These are phyloP conservation scores for Trichoderma oligosporum DNA, from an alignment of 2,329 filamentous ascomycete genomes.

Conservation along the genomic window DNA sequence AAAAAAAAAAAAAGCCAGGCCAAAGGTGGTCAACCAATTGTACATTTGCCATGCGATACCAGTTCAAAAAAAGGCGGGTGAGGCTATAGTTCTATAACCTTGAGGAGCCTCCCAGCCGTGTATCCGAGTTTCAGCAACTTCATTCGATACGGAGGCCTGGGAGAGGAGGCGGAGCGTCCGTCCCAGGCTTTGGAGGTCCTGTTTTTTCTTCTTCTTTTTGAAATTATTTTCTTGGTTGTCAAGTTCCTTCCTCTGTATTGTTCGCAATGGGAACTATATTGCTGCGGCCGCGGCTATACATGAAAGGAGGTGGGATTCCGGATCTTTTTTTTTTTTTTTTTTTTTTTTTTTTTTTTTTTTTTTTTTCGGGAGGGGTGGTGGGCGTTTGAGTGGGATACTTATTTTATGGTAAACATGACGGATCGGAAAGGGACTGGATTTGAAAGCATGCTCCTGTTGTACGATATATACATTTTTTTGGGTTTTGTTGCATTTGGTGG, in stretches of 20 bases:
- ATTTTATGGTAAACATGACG: conserved; percentile 25
- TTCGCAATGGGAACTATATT: conserved; percentile 6
- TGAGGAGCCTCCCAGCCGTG: too few species aligned
- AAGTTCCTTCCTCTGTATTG: conserved; percentile 5
- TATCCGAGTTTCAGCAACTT: not conserved
- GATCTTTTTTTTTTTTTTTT: not conserved
- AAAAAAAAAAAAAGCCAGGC: conserved; percentile 1
- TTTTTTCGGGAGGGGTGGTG: conserved; percentile 13
- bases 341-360: conserved; percentile 11
- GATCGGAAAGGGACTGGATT: conserved; percentile 19
- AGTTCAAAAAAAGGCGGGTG: not conserved
- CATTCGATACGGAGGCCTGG: not conserved
- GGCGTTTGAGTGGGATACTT: conserved; percentile 23
- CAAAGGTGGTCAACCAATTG: not conserved
- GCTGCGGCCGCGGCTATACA: not conserved
- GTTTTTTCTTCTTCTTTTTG: not conserved
- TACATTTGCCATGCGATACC: conserved; percentile 7
- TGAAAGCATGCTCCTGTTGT: conserved; percentile 29
- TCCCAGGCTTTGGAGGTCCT: not conserved
- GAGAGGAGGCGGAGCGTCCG: not conserved
- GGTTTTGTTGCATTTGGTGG: conserved; percentile 24
- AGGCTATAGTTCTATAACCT: not conserved
- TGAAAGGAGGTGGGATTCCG: conserved; percentile 16
- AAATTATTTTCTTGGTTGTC: not conserved
- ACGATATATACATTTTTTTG: conserved; percentile 34